phyloP scores from a whole-genome alignment of 2,329 filamentous ascomycete genomes.

The Knoxdaviesia proteae region DNA sequence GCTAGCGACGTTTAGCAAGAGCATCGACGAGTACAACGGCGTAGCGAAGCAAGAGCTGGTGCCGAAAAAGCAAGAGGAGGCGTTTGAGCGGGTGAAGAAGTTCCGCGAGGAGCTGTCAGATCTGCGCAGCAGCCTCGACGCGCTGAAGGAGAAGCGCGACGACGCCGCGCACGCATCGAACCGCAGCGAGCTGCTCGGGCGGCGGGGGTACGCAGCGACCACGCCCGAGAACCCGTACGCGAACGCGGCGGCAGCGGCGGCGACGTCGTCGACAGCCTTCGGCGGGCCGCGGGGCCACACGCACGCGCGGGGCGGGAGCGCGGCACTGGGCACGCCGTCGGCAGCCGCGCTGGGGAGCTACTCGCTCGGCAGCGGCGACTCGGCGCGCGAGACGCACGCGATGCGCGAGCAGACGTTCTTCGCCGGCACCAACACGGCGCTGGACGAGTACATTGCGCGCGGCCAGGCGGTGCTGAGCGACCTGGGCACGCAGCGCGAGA shows the following conservation, averaged over 20 bases:
- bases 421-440: slow-evolving; percentile 54
- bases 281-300: neutral
- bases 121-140: slow-evolving; percentile 58
- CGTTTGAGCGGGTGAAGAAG: slow-evolving; percentile 61
- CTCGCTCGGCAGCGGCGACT: slow-evolving; percentile 35
- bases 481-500: slow-evolving; percentile 73
- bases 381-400: slow-evolving; percentile 58
- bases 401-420: slow-evolving; percentile 83
- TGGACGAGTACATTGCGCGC: slow-evolving; percentile 86
- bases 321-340: neutral
- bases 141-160: slow-evolving; percentile 56
- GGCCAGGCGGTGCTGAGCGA: slow-evolving; percentile 81
- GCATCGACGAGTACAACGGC: slow-evolving; percentile 75
- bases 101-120: slow-evolving; percentile 69
- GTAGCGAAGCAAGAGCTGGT: slow-evolving; percentile 79
- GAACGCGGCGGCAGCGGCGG: slow-evolving; percentile 17
- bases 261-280: neutral
- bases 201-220: slow-evolving; percentile 52
- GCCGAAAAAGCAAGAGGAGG: slow-evolving; percentile 78
- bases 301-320: slow-evolving; percentile 1
- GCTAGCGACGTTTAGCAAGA: slow-evolving; percentile 63
- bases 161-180: slow-evolving; percentile 46
- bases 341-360: slow-evolving; percentile 3
- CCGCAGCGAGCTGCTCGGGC: slow-evolving; percentile 63
- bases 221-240: slow-evolving; percentile 88